Evolutionary conservation across 2,329 filamentous ascomycete genomes (phyloP).

Genomic region (Pseudogymnoascus sp.): DNA sequence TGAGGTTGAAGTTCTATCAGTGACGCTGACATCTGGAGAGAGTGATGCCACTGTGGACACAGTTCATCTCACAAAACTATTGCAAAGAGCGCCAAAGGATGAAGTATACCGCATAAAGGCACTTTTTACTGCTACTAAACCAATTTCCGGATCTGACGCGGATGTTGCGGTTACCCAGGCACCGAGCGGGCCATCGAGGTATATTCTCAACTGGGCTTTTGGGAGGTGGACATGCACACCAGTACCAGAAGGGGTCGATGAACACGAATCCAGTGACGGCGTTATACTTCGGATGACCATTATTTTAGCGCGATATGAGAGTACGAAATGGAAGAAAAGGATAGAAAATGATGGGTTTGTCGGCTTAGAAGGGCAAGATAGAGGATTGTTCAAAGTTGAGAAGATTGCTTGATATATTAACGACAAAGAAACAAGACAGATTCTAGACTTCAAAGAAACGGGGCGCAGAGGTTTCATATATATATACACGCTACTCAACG

Average conservation of each 20-base stretch:
- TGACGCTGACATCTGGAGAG: constrained; percentile 52
- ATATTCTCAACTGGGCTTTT: constrained; percentile 98
- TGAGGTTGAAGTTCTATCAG: constrained; percentile 85
- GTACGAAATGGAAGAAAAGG: constrained; percentile 69
- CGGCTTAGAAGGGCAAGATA: constrained; percentile 39
- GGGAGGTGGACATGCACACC: constrained; percentile 87
- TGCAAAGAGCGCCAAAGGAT: constrained; percentile 75
- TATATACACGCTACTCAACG: neutral
- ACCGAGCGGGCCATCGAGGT: constrained; percentile 43
- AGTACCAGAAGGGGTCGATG: constrained; percentile 37
- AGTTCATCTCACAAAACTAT: constrained; percentile 57
- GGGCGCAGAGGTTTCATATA: neutral
- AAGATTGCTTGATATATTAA: constrained; percentile 20
- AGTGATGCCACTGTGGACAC: constrained; percentile 41
- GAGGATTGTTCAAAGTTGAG: constrained; percentile 45
- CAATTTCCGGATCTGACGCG: constrained; percentile 45
- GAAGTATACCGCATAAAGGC: constrained; percentile 95
- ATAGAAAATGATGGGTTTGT: constrained; percentile 52
- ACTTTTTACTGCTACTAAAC: constrained; percentile 42
- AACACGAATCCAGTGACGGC: constrained; percentile 51
- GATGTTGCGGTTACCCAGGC: constrained; percentile 31
- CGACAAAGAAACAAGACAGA: neutral
- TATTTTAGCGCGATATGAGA: constrained; percentile 66
- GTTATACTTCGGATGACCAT: constrained; percentile 63
- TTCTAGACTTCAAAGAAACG: neutral